Evolutionary conservation across 1,284 basidiomycete genomes (phyloP).

Genomic region (Thecaphora thlaspeos): DNA sequence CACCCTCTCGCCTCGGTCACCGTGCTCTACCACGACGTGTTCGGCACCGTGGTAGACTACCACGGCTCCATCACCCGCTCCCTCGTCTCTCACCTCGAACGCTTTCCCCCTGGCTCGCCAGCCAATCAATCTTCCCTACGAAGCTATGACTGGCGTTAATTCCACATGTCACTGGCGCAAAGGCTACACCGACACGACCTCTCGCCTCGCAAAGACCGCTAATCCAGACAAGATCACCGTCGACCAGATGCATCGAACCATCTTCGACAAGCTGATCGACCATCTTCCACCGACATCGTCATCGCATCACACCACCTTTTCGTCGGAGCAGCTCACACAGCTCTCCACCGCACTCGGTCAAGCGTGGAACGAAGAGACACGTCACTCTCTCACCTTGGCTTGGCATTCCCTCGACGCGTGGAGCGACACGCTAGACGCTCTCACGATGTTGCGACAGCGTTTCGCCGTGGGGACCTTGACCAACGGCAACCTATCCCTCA

Average conservation of each 20-base stretch:
- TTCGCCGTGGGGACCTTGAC: slow-evolving; percentile 21
- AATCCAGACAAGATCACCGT: slow-evolving; percentile 24
- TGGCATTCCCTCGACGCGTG: slow-evolving; percentile 26
- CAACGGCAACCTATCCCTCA: slow-evolving; percentile 23
- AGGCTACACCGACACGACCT: slow-evolving; percentile 17
- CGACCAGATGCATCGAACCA: slow-evolving; percentile 22
- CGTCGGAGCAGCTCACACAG: too few relatives aligned
- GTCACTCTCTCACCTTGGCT: slow-evolving; percentile 15
- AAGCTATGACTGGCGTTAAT: slow-evolving; percentile 22
- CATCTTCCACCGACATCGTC: slow-evolving; percentile 4
- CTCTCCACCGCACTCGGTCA: slow-evolving; percentile 8
- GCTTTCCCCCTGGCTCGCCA: too few relatives aligned
- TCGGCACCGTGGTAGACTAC: slow-evolving; percentile 31
- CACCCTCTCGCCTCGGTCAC: slow-evolving; percentile 3
- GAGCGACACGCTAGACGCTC: slow-evolving; percentile 12
- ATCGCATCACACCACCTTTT: too few relatives aligned
- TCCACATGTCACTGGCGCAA: slow-evolving; percentile 17
- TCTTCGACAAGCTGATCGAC: slow-evolving; percentile 12
- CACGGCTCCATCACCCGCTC: background rate
- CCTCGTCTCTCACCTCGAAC: too few relatives aligned
- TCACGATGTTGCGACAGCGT: slow-evolving; percentile 1
- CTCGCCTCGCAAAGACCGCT: slow-evolving; percentile 10
- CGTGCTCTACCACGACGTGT: slow-evolving; percentile 24
- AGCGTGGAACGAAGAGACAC: slow-evolving; percentile 8
- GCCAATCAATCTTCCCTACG: too few relatives aligned